phyloP scores from a whole-genome alignment of 2,329 filamentous ascomycete genomes.

The Botrytis medusae region DNA sequence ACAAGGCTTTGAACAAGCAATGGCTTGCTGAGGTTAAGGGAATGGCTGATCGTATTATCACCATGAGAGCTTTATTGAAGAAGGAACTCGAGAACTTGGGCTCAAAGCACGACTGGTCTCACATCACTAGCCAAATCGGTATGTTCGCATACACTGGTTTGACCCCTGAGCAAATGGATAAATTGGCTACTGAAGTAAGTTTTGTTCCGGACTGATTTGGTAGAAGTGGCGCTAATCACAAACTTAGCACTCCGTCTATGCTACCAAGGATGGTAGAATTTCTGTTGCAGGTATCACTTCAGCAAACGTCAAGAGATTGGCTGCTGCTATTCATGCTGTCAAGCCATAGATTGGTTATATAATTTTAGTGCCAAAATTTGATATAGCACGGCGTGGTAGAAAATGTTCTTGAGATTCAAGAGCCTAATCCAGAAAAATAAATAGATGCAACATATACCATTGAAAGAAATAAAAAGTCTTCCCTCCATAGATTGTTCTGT shows the following conservation, averaged over 20 bases:
- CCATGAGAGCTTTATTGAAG: constrained; percentile 93
- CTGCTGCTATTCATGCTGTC: constrained; percentile 81
- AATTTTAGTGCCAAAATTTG: neutral
- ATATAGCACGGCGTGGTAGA: neutral
- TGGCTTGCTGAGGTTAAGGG: constrained; percentile 97
- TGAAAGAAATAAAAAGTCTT: neutral
- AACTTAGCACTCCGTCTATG: constrained; percentile 82
- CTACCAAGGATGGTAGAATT: constrained; percentile 88
- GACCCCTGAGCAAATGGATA: constrained; percentile 86
- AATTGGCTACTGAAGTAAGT: constrained; percentile 77
- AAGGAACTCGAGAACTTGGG: constrained; percentile 92
- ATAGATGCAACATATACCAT: neutral
- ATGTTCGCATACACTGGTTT: constrained; percentile 99
- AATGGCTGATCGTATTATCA: constrained; percentile 99
- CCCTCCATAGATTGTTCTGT: neutral
- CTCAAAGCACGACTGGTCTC: constrained; percentile 96
- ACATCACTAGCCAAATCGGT: constrained; percentile 98
- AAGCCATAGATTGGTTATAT: constrained; percentile 46
- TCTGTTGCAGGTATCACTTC: constrained; percentile 81
- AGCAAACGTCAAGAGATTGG: constrained; percentile 76
- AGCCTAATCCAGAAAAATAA: neutral
- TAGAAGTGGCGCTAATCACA: constrained; percentile 24
- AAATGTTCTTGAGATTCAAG: neutral
- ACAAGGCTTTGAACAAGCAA: constrained; percentile 80
- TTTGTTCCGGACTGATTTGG: constrained; percentile 30